Evolutionary conservation across 192 early-diverging fungal genomes (phyloP).

Genomic region (Gonapodya sp.): DNA sequence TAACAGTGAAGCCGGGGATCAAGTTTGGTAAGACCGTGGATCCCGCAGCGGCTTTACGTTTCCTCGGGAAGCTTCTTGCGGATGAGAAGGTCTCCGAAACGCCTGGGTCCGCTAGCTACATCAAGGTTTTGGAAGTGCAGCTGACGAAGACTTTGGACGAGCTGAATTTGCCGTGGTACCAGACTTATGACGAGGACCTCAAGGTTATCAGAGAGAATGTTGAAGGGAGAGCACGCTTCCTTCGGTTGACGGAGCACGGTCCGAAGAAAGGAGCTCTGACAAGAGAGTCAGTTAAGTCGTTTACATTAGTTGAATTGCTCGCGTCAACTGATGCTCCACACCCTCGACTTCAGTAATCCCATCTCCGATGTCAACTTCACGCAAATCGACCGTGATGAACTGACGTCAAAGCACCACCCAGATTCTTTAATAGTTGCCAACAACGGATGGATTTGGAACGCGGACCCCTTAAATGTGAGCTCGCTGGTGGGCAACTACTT

Average conservation of each 20-base stretch:
- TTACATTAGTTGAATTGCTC: not conserved
- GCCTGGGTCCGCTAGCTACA: not conserved
- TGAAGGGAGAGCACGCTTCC: constrained; percentile 66
- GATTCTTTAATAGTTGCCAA: constrained; percentile 77
- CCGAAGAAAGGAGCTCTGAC: constrained; percentile 70
- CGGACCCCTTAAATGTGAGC: constrained; percentile 10
- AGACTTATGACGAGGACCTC: constrained; percentile 72
- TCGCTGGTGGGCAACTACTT: too few species aligned
- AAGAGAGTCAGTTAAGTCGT: constrained; percentile 44
- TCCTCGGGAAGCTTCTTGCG: not conserved
- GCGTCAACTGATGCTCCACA: not conserved
- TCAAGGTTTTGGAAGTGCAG: constrained; percentile 14
- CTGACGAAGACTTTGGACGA: constrained; percentile 67
- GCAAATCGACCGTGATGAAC: constrained; percentile 50
- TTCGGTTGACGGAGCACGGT: constrained; percentile 77
- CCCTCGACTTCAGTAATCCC: constrained; percentile 54
- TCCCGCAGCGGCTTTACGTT: not conserved
- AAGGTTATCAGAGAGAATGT: constrained; percentile 60
- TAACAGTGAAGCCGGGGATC: not conserved
- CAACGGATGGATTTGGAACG: constrained; percentile 85
- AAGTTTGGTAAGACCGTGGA: not conserved
- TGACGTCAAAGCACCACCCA: constrained; percentile 38
- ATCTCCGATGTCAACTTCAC: constrained; percentile 96
- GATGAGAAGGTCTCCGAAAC: not conserved
- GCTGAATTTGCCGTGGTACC: constrained; percentile 78